Evolutionary conservation across 805 yeast genomes (phyloP).

Genomic region (Yamadazyma insecticola): DNA sequence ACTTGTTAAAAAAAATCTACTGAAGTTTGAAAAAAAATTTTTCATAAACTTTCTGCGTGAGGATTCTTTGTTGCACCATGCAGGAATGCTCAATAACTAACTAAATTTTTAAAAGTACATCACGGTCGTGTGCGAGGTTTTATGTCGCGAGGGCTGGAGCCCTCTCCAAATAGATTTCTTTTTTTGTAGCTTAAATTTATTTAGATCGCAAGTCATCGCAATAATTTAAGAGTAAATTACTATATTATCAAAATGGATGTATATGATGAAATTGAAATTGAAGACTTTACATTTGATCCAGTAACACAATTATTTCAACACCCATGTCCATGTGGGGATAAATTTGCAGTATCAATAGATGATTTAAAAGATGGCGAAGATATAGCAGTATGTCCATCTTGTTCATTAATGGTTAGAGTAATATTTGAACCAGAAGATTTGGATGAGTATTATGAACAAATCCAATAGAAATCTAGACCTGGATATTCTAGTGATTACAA

Average conservation of each 20-base stretch:
- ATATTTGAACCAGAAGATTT: slow-evolving; percentile 71
- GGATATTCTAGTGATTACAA: too few species aligned
- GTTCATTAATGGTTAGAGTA: slow-evolving; percentile 89
- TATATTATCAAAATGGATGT: slow-evolving; percentile 43
- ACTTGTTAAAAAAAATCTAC: too few species aligned
- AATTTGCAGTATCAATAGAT: slow-evolving; percentile 78
- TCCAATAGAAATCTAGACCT: background rate
- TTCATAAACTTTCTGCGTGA: too few species aligned
- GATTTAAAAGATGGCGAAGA: slow-evolving; percentile 90
- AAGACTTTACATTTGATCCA: slow-evolving; percentile 90
- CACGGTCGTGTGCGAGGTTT: too few species aligned
- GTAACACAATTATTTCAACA: slow-evolving; percentile 78
- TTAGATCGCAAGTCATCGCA: background rate
- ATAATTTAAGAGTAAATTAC: background rate
- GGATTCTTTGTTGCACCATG: too few species aligned
- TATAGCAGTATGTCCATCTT: slow-evolving; percentile 94
- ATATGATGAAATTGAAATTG: slow-evolving; percentile 95
- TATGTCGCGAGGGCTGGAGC: too few species aligned
- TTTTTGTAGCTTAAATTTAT: too few species aligned
- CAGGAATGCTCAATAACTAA: too few species aligned
- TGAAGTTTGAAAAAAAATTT: slow-evolving; percentile 2
- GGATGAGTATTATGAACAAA: slow-evolving; percentile 36
- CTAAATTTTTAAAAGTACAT: too few species aligned
- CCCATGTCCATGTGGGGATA: slow-evolving; percentile 98
- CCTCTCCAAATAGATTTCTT: too few species aligned